Evolutionary conservation across 2,329 filamentous ascomycete species (phyloP).

Genomic region (Colletotrichum zoysiae): DNA sequence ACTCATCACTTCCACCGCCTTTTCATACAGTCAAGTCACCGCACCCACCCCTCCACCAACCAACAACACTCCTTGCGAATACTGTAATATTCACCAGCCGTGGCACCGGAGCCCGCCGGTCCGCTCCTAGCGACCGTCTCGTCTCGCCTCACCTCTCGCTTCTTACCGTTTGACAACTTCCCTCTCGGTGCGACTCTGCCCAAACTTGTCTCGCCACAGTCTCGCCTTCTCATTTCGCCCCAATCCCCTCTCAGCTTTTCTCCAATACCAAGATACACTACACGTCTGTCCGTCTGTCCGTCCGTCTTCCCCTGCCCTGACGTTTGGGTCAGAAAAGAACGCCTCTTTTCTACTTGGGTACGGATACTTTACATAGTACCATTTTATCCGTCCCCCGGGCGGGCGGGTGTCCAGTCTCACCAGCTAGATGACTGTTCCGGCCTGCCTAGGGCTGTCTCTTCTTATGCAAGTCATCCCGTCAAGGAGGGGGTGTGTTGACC

Average conservation of each 20-base stretch:
- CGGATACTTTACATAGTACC: not conserved
- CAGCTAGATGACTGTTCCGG: slow-evolving; percentile 17
- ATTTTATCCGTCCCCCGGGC: not conserved
- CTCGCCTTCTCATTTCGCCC: not conserved
- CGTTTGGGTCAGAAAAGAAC: not conserved
- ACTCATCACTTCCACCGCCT: not conserved
- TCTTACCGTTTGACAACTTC: slow-evolving; percentile 36
- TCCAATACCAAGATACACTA: too few relatives aligned
- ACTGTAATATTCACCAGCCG: not conserved
- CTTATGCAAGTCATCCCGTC: slow-evolving; percentile 35
- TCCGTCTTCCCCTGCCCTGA: not conserved
- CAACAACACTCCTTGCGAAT: too few relatives aligned
- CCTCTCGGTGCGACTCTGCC: slow-evolving; percentile 23
- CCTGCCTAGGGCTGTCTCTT: not conserved
- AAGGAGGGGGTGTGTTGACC: slow-evolving; percentile 10
- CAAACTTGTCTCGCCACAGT: slow-evolving; percentile 9
- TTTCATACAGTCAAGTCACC: not conserved
- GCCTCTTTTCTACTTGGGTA: not conserved
- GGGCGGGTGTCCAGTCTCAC: not conserved
- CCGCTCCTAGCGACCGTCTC: not conserved
- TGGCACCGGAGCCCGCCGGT: not conserved
- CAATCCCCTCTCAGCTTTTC: not conserved
- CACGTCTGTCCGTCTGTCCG: too few relatives aligned
- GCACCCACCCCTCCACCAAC: slow-evolving; percentile 2
- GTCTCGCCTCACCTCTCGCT: slow-evolving; percentile 27